Percentiles rank a stretch among this genome's conserved stretches.
Conservation (phyloP, 495 filamentous ascomycete species). For the Annulohypoxylon stygium region DNA sequence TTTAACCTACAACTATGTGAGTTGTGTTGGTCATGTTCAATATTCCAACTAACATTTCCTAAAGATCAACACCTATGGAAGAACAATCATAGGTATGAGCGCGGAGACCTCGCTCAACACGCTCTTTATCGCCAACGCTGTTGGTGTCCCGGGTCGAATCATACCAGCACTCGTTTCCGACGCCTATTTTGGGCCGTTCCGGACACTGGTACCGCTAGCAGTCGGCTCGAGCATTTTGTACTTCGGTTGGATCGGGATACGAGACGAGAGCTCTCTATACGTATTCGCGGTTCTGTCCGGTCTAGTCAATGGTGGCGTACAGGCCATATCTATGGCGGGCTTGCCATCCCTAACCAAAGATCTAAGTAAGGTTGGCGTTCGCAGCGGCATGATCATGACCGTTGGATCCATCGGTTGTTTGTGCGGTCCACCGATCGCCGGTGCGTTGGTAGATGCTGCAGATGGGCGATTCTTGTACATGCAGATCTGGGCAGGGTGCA, state of each 20-base stretch:
- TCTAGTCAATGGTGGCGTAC: constrained; percentile 71
- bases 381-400: constrained; percentile 77
- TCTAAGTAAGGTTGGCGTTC: constrained; percentile 69
- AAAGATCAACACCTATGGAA: constrained; percentile 65
- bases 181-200: constrained; percentile 69
- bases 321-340: constrained; percentile 72
- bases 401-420: constrained; percentile 72
- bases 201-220: constrained; percentile 69
- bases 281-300: constrained; percentile 74
- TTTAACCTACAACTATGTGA: constrained; percentile 57
- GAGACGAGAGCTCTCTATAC: constrained; percentile 60
- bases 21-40: not conserved
- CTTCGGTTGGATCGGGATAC: constrained; percentile 68
- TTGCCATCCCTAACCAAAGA: constrained; percentile 71
- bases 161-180: constrained; percentile 73
- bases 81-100: constrained; percentile 56
- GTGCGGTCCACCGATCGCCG: constrained; percentile 75
- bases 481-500: constrained; percentile 66
- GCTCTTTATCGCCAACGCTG: constrained; percentile 74
- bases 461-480: constrained; percentile 62
- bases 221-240: constrained; percentile 46
- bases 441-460: constrained; percentile 61
- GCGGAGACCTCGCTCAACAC: constrained; percentile 61
- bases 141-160: constrained; percentile 73
- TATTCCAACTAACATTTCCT: constrained; percentile 64